Conservation (phyloP, 306 rosid genomes). For the Quercus wislizeni region DNA sequence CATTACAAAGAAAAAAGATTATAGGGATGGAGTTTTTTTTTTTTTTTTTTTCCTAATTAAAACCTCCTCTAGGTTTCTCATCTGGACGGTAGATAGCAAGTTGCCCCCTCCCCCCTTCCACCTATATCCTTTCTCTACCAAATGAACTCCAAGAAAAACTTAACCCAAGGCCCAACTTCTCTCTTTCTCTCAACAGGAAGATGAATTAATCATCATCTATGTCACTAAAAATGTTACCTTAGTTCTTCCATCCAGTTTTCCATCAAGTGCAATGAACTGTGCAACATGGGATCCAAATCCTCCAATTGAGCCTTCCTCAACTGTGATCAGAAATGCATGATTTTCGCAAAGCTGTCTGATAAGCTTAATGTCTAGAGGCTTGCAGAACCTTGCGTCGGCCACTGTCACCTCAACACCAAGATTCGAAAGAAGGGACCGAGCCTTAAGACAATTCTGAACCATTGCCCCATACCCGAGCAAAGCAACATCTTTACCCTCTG, state of each 20-base stretch:
- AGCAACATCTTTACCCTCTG: conserved; percentile 83
- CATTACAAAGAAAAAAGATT: too few relatives aligned
- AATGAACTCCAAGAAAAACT: not conserved
- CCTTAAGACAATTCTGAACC: conserved; percentile 92
- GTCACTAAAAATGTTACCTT: conserved; percentile 48
- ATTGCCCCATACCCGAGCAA: conserved; percentile 92
- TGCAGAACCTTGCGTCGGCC: conserved; percentile 98
- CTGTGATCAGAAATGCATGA: conserved; percentile 79
- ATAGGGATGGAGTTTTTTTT: too few relatives aligned
- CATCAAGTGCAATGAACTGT: conserved; percentile 81
- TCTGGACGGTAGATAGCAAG: too few relatives aligned
- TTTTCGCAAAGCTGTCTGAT: conserved; percentile 73
- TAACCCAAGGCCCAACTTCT: not conserved
- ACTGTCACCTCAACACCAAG: conserved; percentile 89
- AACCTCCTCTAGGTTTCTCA: too few relatives aligned
- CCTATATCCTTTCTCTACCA: not conserved
- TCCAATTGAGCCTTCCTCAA: conserved; percentile 94
- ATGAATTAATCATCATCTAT: not conserved
- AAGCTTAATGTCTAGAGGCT: conserved; percentile 86
- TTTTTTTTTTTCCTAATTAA: too few relatives aligned
- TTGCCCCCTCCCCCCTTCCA: too few relatives aligned
- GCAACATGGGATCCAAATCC: conserved; percentile 97
- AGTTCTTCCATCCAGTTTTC: conserved; percentile 71
- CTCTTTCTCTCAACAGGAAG: not conserved
- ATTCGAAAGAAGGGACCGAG: conserved; percentile 69